These are phyloP conservation scores for Clavispora phyllophila DNA, from an alignment of 805 yeast genomes.

Conservation along the genomic window DNA sequence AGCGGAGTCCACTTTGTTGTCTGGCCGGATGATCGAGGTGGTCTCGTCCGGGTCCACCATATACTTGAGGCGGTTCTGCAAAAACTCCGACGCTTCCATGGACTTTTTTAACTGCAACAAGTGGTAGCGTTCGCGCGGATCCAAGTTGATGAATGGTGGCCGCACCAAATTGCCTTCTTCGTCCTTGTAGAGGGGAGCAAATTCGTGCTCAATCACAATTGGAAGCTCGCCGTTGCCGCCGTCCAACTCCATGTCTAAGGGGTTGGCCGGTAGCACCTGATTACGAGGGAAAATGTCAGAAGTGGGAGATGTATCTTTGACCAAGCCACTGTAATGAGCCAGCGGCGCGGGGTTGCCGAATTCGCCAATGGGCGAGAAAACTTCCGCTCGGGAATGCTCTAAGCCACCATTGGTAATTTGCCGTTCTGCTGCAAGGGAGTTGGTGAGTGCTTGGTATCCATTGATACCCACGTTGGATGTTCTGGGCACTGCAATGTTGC, in stretches of 20 bases:
- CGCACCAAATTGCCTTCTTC: slow-evolving; percentile 34
- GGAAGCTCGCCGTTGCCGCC: slow-evolving; percentile 8
- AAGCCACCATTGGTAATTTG: slow-evolving; percentile 3
- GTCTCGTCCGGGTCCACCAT: slow-evolving; percentile 41
- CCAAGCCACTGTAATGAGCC: background rate
- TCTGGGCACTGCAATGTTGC: slow-evolving; percentile 10
- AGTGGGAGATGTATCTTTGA: slow-evolving; percentile 13
- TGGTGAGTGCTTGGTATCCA: slow-evolving; percentile 8
- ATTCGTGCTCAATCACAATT: slow-evolving; percentile 25
- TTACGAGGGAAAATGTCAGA: slow-evolving; percentile 12
- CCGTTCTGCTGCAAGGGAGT: slow-evolving; percentile 4
- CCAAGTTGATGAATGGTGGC: slow-evolving; percentile 41
- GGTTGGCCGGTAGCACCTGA: slow-evolving; percentile 12
- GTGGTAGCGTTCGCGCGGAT: slow-evolving; percentile 39
- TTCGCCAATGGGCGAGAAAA: background rate
- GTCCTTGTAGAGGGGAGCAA: slow-evolving; percentile 31
- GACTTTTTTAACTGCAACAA: slow-evolving; percentile 36
- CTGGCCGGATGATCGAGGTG: slow-evolving; percentile 12
- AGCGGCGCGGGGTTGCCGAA: background rate
- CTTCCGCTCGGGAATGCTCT: background rate
- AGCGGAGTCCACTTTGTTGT: slow-evolving; percentile 33
- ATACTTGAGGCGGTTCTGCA: slow-evolving; percentile 31
- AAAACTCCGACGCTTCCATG: slow-evolving; percentile 30
- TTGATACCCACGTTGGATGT: slow-evolving; percentile 7
- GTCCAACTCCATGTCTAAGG: slow-evolving; percentile 7